phyloP scores from a whole-genome alignment of 495 filamentous ascomycete species.

The Articulospora tetracladia region DNA sequence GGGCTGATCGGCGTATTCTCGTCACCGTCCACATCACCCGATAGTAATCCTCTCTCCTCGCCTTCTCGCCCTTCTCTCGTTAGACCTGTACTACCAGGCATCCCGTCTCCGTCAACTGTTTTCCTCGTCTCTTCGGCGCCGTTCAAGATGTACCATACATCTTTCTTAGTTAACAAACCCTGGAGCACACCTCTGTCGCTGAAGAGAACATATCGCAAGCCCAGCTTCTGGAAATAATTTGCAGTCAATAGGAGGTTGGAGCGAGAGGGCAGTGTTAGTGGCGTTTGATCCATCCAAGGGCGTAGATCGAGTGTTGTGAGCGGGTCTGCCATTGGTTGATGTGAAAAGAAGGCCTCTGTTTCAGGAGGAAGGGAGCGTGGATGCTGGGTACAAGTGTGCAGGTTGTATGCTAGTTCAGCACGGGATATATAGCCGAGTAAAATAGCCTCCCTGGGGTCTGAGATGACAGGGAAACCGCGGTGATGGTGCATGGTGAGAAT shows the following conservation, averaged over 20 bases:
- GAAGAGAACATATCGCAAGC: slow-evolving; percentile 87
- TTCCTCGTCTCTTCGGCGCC: slow-evolving; percentile 60
- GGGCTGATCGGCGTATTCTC: slow-evolving; percentile 21
- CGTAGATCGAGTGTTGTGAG: slow-evolving; percentile 78
- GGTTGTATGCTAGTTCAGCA: slow-evolving; percentile 79
- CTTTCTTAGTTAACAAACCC: slow-evolving; percentile 94
- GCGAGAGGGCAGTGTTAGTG: slow-evolving; percentile 78
- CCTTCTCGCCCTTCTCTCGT: slow-evolving; percentile 37
- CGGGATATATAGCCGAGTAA: slow-evolving; percentile 92
- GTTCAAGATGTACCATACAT: slow-evolving; percentile 92
- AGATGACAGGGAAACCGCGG: slow-evolving; percentile 90
- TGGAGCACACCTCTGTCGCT: slow-evolving; percentile 73
- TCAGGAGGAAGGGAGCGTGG: slow-evolving; percentile 58
- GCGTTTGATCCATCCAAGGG: slow-evolving; percentile 98
- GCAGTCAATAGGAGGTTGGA: slow-evolving; percentile 75
- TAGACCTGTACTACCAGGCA: slow-evolving; percentile 25
- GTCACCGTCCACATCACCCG: slow-evolving; percentile 35
- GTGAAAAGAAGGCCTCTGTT: slow-evolving; percentile 79
- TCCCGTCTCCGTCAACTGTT: slow-evolving; percentile 12
- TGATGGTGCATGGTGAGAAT: slow-evolving; percentile 72
- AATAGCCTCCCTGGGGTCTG: slow-evolving; percentile 65
- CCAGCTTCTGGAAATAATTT: slow-evolving; percentile 89
- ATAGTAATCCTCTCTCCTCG: slow-evolving; percentile 49
- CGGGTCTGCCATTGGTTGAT: slow-evolving; percentile 77
- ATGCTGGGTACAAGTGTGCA: slow-evolving; percentile 52